Evolutionary conservation across 1,139 yeast species (phyloP), one percentile per base, ranked within the genome.

Genomic region (Scheffersomyces stambukii): DNA sequence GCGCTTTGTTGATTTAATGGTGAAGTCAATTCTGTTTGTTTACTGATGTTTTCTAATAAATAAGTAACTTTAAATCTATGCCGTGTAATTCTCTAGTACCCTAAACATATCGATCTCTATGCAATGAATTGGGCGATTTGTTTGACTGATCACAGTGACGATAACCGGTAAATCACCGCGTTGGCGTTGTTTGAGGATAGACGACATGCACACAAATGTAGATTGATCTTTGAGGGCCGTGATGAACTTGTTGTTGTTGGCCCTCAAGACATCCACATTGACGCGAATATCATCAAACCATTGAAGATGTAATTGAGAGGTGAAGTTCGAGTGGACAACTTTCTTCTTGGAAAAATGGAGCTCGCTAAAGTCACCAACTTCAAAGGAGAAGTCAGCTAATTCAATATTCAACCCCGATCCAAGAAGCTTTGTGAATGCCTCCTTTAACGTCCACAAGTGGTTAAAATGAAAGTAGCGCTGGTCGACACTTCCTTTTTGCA

Each of bases 361-460:
- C 23, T 30, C 32, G 11, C 12, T 19, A 17, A 35, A 31, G 14
- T 32, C 24, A 3, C 23, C 28, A 6, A 32, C 27, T 7, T 23
- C n/a, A 21, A 50, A 51, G 9, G 30, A 31, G 30, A 57, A 50
- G 16, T 35, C 38, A 2, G 59, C 50, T 33, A 80, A 52, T 24
- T 77, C 77, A 11, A 68, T 56, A 37, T 77, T 72, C 16, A 81
- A 54, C 0, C 93, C 91, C 12, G 65, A 53, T 0, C 91, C 91
- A 5, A 70, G 40, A 15, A 64, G 65, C 43, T 81, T 82, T 3
- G 81, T 69, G 40, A 75, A 80, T 19, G 83, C 73, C 46, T 82
- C 93, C 45, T 82, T 82, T 31, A 81, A 48, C 0, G 91, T 80
- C 93, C 91, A 82, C 19, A 70, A 60, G 29, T 73, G 75, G 18